Conservation (phyloP, 116 monocot genomes). For the Dioscorea cayenensis region DNA sequence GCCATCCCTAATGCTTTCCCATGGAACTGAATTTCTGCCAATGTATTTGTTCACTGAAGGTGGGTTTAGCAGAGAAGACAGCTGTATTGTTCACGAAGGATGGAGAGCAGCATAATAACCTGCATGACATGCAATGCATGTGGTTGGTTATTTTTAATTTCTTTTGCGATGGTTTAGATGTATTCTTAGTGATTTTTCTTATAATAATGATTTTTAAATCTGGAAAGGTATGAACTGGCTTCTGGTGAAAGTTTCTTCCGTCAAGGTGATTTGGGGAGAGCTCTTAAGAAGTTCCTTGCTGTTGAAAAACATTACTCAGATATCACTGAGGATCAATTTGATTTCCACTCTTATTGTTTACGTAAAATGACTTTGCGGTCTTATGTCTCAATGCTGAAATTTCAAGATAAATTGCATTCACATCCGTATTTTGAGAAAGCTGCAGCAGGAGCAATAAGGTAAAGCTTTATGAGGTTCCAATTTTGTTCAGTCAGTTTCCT, state of each 20-base stretch:
- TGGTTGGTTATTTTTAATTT: slow-evolving; percentile 34
- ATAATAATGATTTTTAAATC: slow-evolving; percentile 3
- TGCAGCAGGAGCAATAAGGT: slow-evolving; percentile 91
- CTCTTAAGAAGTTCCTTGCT: slow-evolving; percentile 89
- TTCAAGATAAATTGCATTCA: slow-evolving; percentile 89
- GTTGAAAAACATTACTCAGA: slow-evolving; percentile 97
- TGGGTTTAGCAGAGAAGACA: slow-evolving; percentile 81
- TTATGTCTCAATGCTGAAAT: slow-evolving; percentile 91
- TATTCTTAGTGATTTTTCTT: slow-evolving; percentile 1
- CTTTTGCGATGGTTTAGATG: too few relatives aligned
- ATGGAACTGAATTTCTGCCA: background rate
- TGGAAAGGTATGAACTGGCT: slow-evolving; percentile 84
- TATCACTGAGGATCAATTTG: slow-evolving; percentile 97
- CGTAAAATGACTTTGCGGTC: slow-evolving; percentile 97
- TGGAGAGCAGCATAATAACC: slow-evolving; percentile 97
- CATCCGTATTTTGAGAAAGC: slow-evolving; percentile 91
- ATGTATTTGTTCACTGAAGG: slow-evolving; percentile 34
- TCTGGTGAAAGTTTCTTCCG: slow-evolving; percentile 96
- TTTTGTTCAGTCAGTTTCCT: background rate
- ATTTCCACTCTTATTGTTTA: slow-evolving; percentile 96
- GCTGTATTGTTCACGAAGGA: slow-evolving; percentile 97
- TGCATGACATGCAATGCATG: slow-evolving; percentile 99
- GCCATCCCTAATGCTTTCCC: too few relatives aligned
- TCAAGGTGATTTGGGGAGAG: slow-evolving; percentile 82
- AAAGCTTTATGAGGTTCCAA: too few relatives aligned